Percentiles rank a stretch among this genome's conserved stretches.
Evolutionary conservation across 331 rosid species (phyloP).

Genomic region (Pyrus hybrid): DNA sequence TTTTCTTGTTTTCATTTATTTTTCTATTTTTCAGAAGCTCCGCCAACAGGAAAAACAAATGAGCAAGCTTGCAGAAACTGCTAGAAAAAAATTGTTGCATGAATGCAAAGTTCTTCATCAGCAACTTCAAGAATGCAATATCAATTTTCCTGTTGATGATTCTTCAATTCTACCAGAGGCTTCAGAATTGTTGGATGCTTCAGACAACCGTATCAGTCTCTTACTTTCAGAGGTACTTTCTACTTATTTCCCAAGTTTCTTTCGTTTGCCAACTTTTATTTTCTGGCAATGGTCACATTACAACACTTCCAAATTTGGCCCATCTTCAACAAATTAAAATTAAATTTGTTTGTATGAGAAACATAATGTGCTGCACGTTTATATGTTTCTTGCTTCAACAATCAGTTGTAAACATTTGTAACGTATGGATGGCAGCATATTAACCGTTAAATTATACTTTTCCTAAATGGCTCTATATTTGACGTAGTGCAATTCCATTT

Average conservation of each 20-base stretch:
- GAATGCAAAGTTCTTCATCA: constrained; percentile 48
- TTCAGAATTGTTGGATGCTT: constrained; percentile 34
- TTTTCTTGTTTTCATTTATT: background rate
- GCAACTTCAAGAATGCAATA: constrained; percentile 56
- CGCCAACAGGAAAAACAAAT: constrained; percentile 43
- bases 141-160: constrained; percentile 28
- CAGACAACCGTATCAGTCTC: constrained; percentile 52
- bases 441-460: background rate
- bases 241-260: constrained; percentile 1
- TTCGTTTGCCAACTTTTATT: background rate
- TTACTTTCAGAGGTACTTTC: constrained; percentile 59
- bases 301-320: background rate
- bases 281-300: background rate
- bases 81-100: constrained; percentile 34
- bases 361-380: background rate
- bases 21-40: constrained; percentile 37
- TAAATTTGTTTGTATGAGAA: background rate
- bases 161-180: constrained; percentile 36
- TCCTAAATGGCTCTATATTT: background rate
- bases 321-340: background rate
- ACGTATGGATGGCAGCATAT: background rate
- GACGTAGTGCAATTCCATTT: background rate
- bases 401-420: background rate
- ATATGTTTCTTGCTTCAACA: background rate
- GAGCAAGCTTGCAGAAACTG: constrained; percentile 44